Conservation (phyloP, 1,139 yeast species). For the Taphrina populina region DNA sequence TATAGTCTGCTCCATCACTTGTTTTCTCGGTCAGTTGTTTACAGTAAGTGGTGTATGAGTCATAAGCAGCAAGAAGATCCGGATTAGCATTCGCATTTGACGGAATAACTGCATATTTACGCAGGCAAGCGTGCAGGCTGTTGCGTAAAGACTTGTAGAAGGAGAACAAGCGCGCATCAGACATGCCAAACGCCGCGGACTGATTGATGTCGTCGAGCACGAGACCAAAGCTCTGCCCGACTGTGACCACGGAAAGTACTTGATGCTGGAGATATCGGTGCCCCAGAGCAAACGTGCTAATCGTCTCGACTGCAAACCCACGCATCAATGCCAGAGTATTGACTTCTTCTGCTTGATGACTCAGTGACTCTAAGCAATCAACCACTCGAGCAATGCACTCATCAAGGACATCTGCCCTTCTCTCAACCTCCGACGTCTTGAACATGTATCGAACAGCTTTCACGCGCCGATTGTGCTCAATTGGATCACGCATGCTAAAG, state of each 20-base stretch:
- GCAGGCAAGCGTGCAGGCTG: not conserved
- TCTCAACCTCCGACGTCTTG: constrained; percentile 6
- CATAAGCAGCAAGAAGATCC: constrained; percentile 7
- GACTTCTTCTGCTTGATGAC: not conserved
- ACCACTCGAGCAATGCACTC: not conserved
- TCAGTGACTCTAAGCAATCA: not conserved
- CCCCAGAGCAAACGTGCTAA: constrained; percentile 15
- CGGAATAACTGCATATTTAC: no score
- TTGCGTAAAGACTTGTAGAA: not conserved
- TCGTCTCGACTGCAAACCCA: constrained; percentile 16
- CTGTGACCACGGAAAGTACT: not conserved
- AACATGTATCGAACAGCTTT: constrained; percentile 25
- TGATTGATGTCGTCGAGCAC: constrained; percentile 19
- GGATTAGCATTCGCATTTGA: not conserved
- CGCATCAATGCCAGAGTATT: constrained; percentile 21
- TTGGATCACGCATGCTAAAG: constrained; percentile 30
- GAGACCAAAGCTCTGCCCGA: constrained; percentile 1
- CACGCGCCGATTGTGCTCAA: constrained; percentile 13
- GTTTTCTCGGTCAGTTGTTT: not conserved
- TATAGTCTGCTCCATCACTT: not conserved
- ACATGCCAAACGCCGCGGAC: constrained; percentile 11
- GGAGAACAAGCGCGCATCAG: not conserved
- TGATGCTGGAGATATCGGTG: not conserved
- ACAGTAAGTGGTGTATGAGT: constrained; percentile 2
- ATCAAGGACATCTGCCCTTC: not conserved